Conservation (phyloP, 129 eudicot genomes). For the Ambrosia artemisiifolia region DNA sequence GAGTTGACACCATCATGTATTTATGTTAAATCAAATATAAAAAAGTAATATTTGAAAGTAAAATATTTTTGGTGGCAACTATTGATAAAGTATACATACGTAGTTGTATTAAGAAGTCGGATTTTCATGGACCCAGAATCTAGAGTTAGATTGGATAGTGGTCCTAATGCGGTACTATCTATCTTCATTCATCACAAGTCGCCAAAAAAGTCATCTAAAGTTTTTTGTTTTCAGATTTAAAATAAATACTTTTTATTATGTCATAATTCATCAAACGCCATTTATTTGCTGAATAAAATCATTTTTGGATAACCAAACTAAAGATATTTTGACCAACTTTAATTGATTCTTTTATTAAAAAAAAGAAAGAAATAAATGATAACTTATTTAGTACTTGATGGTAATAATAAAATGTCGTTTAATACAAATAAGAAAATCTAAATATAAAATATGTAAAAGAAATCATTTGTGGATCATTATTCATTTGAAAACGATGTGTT, state of each 20-base stretch:
- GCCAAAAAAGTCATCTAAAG: slow-evolving; percentile 24
- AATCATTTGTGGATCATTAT: background rate
- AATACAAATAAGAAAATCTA: background rate
- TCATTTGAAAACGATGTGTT: background rate
- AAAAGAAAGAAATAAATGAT: background rate
- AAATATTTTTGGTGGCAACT: background rate
- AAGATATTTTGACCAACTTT: slow-evolving; percentile 27
- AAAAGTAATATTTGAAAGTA: background rate
- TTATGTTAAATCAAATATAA: background rate
- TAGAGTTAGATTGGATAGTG: slow-evolving; percentile 35
- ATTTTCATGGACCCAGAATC: slow-evolving; percentile 38
- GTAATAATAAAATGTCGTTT: too few species aligned
- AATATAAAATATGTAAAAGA: background rate
- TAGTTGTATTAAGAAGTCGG: slow-evolving; percentile 18
- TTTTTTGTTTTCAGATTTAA: background rate
- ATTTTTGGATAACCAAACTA: slow-evolving; percentile 5
- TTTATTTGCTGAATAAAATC: background rate
- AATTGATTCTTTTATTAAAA: background rate
- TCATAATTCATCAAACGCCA: background rate
- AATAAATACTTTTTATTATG: background rate
- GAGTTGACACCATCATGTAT: background rate
- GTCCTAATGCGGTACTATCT: slow-evolving; percentile 30
- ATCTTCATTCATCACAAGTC: slow-evolving; percentile 28
- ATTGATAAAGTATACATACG: background rate
- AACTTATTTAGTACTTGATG: background rate